Evolutionary conservation across 2,329 filamentous ascomycete genomes (phyloP).

Genomic region (Aurifilum marmelostoma): DNA sequence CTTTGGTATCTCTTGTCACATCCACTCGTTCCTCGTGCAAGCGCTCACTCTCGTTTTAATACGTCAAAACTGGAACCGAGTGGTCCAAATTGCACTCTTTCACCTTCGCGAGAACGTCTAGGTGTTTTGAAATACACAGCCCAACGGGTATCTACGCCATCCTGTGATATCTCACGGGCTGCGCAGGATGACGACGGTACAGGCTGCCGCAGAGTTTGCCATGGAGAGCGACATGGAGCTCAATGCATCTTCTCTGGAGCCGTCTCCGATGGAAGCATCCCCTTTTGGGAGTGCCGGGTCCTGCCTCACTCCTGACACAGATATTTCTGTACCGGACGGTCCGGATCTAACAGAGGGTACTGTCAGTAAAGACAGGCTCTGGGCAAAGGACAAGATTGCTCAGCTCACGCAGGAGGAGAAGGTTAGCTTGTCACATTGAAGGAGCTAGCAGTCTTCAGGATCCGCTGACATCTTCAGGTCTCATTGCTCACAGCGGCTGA

Average conservation of each 20-base stretch:
- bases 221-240: slow-evolving; percentile 40
- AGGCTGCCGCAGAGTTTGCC: slow-evolving; percentile 37
- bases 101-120: neutral
- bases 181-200: slow-evolving; percentile 32
- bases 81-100: neutral
- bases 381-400: slow-evolving; percentile 54
- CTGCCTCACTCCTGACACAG: slow-evolving; percentile 53
- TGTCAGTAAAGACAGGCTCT: slow-evolving; percentile 43
- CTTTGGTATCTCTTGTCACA: neutral
- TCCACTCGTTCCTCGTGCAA: slow-evolving; percentile 6
- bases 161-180: neutral
- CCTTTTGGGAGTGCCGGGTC: slow-evolving; percentile 41
- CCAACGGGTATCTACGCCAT: neutral
- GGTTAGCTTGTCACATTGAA: slow-evolving; percentile 38
- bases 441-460: neutral
- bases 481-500: slow-evolving; percentile 65
- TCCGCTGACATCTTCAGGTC: slow-evolving; percentile 45
- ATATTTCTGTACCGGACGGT: slow-evolving; percentile 51
- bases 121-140: neutral
- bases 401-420: slow-evolving; percentile 62
- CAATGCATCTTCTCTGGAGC: slow-evolving; percentile 40
- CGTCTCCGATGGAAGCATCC: slow-evolving; percentile 33
- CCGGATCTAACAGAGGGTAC: slow-evolving; percentile 43
- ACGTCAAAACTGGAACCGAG: neutral
- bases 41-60: neutral